phyloP scores from a whole-genome alignment of 2,329 filamentous ascomycete genomes.

The Cercospora sesami region DNA sequence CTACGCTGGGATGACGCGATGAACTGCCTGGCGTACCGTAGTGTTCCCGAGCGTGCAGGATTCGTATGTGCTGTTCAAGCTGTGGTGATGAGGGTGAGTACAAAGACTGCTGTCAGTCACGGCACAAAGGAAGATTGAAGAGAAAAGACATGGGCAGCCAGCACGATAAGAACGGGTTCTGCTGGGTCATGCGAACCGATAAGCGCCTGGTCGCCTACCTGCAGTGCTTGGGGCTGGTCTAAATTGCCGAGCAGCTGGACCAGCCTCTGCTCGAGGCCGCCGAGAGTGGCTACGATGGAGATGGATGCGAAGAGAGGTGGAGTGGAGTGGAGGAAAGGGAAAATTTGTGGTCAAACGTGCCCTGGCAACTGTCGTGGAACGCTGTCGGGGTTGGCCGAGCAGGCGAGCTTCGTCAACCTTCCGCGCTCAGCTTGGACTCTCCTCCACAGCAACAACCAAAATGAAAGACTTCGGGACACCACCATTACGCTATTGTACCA shows the following conservation, averaged over 20 bases:
- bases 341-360: neutral
- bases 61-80: neutral
- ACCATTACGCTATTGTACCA: neutral
- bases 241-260: neutral
- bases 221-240: neutral
- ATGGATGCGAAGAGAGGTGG: neutral
- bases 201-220: neutral
- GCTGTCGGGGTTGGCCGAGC: neutral
- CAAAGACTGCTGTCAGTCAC: neutral
- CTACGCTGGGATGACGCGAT: slow-evolving; percentile 15
- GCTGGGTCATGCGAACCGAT: neutral
- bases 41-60: slow-evolving; percentile 1
- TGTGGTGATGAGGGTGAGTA: neutral
- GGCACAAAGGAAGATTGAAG: neutral
- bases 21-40: neutral
- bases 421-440: neutral
- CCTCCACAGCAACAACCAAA: neutral
- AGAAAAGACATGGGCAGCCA: neutral
- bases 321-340: neutral
- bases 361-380: neutral
- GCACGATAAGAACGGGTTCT: neutral
- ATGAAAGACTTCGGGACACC: neutral
- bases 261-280: neutral
- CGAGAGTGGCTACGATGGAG: neutral
- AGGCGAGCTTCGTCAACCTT: neutral